Evolutionary conservation across 768 basidiomycete species (phyloP).

Genomic region (Tricholoma saponaceum): DNA sequence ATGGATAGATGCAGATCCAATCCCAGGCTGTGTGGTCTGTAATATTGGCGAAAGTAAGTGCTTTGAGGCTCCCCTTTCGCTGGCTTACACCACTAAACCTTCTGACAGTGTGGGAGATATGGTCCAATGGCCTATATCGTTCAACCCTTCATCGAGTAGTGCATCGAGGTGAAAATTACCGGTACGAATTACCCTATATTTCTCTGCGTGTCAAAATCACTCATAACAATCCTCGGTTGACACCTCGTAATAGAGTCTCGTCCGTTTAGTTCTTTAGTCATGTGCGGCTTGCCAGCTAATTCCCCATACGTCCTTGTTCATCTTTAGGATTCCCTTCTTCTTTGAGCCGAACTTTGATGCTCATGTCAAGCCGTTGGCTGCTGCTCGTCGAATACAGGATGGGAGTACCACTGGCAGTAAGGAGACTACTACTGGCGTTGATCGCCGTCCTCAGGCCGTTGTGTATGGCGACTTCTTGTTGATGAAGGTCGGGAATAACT

Average conservation of each 20-base stretch:
- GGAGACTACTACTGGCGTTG: conserved; percentile 3
- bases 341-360: conserved; percentile 89
- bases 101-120: conserved; percentile 83
- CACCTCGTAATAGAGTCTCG: conserved; percentile 54
- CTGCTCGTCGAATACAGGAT: conserved; percentile 45
- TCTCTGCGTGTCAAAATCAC: neutral
- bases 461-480: conserved; percentile 79
- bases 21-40: conserved; percentile 80
- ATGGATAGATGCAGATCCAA: conserved; percentile 86
- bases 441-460: conserved; percentile 41
- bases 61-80: neutral
- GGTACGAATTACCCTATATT: conserved; percentile 32
- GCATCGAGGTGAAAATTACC: conserved; percentile 69
- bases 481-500: conserved; percentile 72
- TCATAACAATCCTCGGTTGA: neutral
- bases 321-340: conserved; percentile 80
- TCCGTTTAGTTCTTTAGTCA: conserved; percentile 31
- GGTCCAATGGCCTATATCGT: conserved; percentile 81
- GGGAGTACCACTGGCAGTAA: conserved; percentile 14
- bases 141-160: conserved; percentile 90
- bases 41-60: conserved; percentile 87
- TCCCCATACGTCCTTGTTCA: conserved; percentile 3
- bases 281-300: neutral
- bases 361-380: conserved; percentile 57
- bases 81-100: neutral